Conservation (phyloP, 495 filamentous ascomycete species). For the Neurospora sp. region DNA sequence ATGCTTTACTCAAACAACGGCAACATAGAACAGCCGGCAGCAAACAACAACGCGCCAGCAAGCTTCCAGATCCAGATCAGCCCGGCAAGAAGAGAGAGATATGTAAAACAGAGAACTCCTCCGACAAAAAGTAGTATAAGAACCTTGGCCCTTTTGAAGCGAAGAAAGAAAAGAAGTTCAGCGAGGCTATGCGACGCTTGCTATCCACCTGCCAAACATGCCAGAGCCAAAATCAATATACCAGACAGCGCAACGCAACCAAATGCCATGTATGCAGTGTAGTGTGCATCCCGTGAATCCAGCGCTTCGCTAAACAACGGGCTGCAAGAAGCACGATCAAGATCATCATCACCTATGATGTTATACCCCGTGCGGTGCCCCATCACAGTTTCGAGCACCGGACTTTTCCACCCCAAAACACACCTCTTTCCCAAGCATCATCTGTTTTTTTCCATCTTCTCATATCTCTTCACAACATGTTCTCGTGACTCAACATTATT, state of each 20-base stretch:
- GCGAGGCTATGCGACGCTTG: neutral
- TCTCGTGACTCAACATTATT: neutral
- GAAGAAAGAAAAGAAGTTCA: neutral
- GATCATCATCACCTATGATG: neutral
- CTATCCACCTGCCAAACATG: neutral
- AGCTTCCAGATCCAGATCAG: neutral
- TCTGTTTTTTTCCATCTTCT: neutral
- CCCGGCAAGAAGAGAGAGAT: neutral
- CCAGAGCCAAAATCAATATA: neutral
- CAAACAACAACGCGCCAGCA: neutral
- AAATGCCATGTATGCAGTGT: neutral
- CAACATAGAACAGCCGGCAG: neutral
- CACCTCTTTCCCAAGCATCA: neutral
- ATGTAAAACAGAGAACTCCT: neutral
- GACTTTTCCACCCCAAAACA: neutral
- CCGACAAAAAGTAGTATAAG: neutral
- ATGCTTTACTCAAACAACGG: neutral
- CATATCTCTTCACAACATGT: neutral
- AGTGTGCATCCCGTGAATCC: neutral
- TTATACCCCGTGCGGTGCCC: neutral
- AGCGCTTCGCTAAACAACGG: neutral
- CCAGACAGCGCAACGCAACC: neutral
- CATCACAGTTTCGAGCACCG: neutral
- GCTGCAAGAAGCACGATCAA: neutral
- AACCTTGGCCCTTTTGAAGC: neutral